Evolutionary conservation across 345 rosid species (phyloP), one percentile per base, ranked within the genome.

Genomic region (Trapa bicornis): DNA sequence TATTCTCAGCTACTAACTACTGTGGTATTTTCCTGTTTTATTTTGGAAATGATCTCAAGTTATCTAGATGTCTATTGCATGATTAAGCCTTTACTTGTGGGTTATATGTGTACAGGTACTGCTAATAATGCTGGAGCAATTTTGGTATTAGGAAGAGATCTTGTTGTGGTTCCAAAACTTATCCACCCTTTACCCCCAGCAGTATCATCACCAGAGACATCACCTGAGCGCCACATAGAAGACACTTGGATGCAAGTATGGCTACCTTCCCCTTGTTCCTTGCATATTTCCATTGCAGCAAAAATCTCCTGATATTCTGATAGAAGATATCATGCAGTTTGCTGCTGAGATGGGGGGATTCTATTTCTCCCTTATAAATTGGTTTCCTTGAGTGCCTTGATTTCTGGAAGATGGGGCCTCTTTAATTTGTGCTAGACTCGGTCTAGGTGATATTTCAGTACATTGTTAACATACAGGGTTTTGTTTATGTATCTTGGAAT

Each of bases 231-330:
- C 62, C 97, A 91, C 52, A 79, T 83, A 67, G 99, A 94, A 69
- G 97, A 94, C 80, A 94, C 97, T 50, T 94, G 97, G 99, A 91
- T 94, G 99, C 99, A 94, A 95, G 99, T 94, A 61, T 62, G 14
- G 29, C 65, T 38, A 9, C 32, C 15, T 45, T 37, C 42, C 39
- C 68, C 53, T 37, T 52, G 48, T 53, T 12, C 61, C 47, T 64
- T 33, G 1, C 1, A 47, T 62, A 14, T 63, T 36, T 2, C 1
- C 32, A n/a, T 5, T 2, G 9, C n/a, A 22, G 60, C n/a, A 54
- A 35, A 22, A 22, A 1, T 33, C 13, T 45, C 35, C 17, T 10
- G 3, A 58, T 58, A 32, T 33, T 2, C 63, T 32, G 7, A 16
- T 15, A 58, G 38, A 32, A 58, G 63, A 32, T 58, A 1, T 1